phyloP scores from a whole-genome alignment of 148 eudicot genomes.

The Rhododendron williamsianum region DNA sequence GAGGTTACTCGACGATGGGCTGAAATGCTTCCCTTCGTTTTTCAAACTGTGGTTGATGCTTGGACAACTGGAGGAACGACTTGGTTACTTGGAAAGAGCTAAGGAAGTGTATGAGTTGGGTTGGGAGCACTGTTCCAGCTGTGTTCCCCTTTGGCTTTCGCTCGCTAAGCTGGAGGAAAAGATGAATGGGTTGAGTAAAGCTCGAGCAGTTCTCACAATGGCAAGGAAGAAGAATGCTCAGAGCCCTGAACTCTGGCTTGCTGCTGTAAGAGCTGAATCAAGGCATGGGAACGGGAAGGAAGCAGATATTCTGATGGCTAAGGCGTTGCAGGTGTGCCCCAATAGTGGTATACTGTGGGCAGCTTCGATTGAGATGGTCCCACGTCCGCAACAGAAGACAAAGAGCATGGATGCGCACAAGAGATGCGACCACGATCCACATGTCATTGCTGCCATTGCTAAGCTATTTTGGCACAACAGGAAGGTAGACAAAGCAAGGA shows the following conservation, averaged over 20 bases:
- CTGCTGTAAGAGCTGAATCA: not conserved
- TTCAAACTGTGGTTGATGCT: slow-evolving; percentile 68
- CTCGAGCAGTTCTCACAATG: slow-evolving; percentile 76
- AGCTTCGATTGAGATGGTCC: slow-evolving; percentile 83
- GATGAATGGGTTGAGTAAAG: slow-evolving; percentile 75
- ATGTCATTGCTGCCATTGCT: slow-evolving; percentile 70
- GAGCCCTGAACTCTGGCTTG: slow-evolving; percentile 5
- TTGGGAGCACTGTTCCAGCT: slow-evolving; percentile 57
- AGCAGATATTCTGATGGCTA: slow-evolving; percentile 84
- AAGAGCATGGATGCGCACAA: slow-evolving; percentile 28
- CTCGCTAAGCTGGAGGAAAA: slow-evolving; percentile 80
- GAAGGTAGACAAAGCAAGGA: slow-evolving; percentile 87
- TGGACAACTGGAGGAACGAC: slow-evolving; percentile 77
- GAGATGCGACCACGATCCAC: slow-evolving; percentile 61
- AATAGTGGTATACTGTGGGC: slow-evolving; percentile 91
- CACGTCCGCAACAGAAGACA: slow-evolving; percentile 74
- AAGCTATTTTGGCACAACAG: slow-evolving; percentile 89
- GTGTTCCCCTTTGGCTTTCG: slow-evolving; percentile 81
- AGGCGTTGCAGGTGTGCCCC: slow-evolving; percentile 93
- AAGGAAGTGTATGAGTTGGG: slow-evolving; percentile 66
- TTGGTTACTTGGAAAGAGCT: slow-evolving; percentile 44
- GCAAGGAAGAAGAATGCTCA: slow-evolving; percentile 80
- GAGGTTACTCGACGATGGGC: slow-evolving; percentile 72
- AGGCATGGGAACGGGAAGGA: slow-evolving; percentile 79
- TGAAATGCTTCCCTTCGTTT: slow-evolving; percentile 57